Conservation (phyloP, 108 stramenopile species). For the Phaeodactylum tricornutum region DNA sequence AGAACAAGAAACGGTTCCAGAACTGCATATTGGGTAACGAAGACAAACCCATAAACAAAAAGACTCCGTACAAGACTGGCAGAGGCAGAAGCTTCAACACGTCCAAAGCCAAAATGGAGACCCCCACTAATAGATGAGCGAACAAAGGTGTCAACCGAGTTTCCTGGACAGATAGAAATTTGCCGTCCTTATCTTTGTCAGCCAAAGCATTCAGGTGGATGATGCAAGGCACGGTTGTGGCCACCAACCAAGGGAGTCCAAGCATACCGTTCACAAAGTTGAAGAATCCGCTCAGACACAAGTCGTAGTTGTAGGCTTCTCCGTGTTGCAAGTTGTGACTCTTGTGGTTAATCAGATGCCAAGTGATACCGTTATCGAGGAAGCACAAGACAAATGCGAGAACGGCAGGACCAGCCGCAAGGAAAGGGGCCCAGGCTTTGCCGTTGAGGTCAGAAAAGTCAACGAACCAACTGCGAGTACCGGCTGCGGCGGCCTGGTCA, state of each 20-base stretch:
- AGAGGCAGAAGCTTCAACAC: slow-evolving; percentile 22
- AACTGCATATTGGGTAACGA: slow-evolving; percentile 25
- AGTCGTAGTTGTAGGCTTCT: slow-evolving; percentile 37
- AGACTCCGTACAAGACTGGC: slow-evolving; percentile 31
- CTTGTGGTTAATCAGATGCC: slow-evolving; percentile 21
- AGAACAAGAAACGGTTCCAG: slow-evolving; percentile 36
- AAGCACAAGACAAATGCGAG: slow-evolving; percentile 28
- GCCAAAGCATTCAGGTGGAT: slow-evolving; percentile 23
- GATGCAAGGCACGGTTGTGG: slow-evolving; percentile 30
- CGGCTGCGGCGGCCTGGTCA: slow-evolving; percentile 20
- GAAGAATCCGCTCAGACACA: slow-evolving; percentile 14
- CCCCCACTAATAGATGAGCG: slow-evolving; percentile 13
- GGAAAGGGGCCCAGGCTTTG: slow-evolving; percentile 30
- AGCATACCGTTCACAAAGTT: slow-evolving; percentile 25
- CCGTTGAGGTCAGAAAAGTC: slow-evolving; percentile 16
- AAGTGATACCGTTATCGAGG: slow-evolving; percentile 42
- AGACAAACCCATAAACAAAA: slow-evolving; percentile 38
- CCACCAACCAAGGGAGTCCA: slow-evolving; percentile 42
- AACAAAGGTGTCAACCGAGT: slow-evolving; percentile 23
- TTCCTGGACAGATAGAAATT: slow-evolving; percentile 20
- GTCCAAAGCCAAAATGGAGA: slow-evolving; percentile 12
- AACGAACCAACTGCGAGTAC: slow-evolving; percentile 36
- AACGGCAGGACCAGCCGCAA: slow-evolving; percentile 14
- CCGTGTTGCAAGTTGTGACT: slow-evolving; percentile 27
- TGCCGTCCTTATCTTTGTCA: slow-evolving; percentile 21